Conservation (phyloP, 257 asterid species). For the Primulina huaijiensis region DNA sequence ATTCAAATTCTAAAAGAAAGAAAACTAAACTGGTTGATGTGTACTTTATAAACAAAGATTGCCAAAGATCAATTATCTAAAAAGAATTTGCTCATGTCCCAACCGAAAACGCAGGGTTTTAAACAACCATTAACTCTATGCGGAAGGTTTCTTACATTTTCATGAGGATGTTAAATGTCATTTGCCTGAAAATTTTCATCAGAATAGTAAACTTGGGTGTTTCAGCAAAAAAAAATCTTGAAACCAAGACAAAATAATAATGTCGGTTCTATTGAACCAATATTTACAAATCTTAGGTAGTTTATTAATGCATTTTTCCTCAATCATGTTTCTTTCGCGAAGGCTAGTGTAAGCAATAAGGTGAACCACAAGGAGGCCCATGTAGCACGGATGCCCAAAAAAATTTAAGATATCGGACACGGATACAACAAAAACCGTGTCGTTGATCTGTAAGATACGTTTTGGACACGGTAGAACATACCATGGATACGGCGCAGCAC, state of each 20-base stretch:
- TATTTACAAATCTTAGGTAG: conserved; percentile 1
- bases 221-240: not conserved
- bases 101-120: not conserved
- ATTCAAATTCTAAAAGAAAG: conserved; percentile 14
- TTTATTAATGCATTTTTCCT: not conserved
- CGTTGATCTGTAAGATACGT: too few species aligned
- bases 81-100: not conserved
- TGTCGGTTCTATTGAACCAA: not conserved
- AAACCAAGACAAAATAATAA: conserved; percentile 2
- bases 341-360: not conserved
- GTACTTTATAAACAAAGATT: not conserved
- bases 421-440: too few species aligned
- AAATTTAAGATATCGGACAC: too few species aligned
- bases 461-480: too few species aligned
- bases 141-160: too few species aligned
- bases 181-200: not conserved
- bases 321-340: conserved; percentile 3
- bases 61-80: not conserved
- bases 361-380: not conserved
- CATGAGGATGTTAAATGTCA: too few species aligned
- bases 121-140: too few species aligned
- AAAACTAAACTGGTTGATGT: not conserved
- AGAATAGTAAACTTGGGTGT: conserved; percentile 1
- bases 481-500: too few species aligned
- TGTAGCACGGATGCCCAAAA: too few species aligned